Conservation (phyloP, 805 yeast genomes). For the Saitoella complicata region DNA sequence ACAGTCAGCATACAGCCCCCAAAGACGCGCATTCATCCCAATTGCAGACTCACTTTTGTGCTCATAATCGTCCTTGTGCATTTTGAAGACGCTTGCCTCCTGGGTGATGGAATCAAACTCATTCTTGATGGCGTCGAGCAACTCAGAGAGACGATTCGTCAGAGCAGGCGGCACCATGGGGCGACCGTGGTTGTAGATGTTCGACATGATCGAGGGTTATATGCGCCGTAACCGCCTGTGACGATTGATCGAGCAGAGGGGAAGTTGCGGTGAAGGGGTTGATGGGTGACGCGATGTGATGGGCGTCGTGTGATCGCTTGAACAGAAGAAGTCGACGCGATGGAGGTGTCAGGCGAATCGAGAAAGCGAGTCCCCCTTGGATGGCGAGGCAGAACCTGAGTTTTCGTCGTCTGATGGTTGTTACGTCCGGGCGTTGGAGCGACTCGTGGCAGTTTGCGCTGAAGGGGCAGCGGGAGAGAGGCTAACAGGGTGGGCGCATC, state of each 20-base stretch:
- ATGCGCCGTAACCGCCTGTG: neutral
- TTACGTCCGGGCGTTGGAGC: too few species aligned
- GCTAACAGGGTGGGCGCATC: too few species aligned
- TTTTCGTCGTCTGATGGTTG: constrained; percentile 8
- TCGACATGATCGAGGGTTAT: neutral
- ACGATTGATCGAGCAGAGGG: neutral
- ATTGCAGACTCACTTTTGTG: constrained; percentile 32
- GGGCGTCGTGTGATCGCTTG: neutral
- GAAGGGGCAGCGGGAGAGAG: too few species aligned
- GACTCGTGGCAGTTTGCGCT: too few species aligned
- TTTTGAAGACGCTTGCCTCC: constrained; percentile 72
- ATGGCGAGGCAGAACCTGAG: constrained; percentile 3
- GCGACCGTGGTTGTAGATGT: constrained; percentile 14
- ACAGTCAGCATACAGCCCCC: neutral
- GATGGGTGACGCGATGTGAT: neutral
- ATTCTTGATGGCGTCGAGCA: constrained; percentile 78
- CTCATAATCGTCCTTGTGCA: constrained; percentile 88
- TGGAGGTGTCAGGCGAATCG: too few species aligned
- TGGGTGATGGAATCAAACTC: constrained; percentile 74
- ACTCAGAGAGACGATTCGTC: constrained; percentile 41
- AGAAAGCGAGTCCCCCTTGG: constrained; percentile 2
- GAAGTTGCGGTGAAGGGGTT: neutral
- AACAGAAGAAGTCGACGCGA: too few species aligned
- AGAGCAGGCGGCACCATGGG: constrained; percentile 16
- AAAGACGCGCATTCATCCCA: neutral